Base-by-base conservation (phyloP, 495 filamentous ascomycete genomes). In the Cercophora samala region DNA sequence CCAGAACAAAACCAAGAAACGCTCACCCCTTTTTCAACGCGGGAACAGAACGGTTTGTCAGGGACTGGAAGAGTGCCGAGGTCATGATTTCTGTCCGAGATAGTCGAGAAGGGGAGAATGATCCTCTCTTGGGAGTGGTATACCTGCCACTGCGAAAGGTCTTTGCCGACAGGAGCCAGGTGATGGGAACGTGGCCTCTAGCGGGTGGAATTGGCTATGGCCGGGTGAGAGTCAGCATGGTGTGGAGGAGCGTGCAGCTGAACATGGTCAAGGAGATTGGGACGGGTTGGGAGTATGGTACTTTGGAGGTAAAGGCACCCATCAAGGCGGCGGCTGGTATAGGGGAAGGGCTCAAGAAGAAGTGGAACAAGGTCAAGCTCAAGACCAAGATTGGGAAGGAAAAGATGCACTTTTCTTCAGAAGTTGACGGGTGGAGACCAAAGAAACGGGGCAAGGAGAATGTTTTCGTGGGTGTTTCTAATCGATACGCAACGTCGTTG, bases 21-120 rank as follows among this genome's bases (percentile, higher is more conserved):
- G 82, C 86, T 1, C 90, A 89, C 65, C 90, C 90, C 0, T 92
- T 91, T 74, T 91, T 91, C 82, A 92, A 91, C 68, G 90, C 90
- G 1, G 87, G 87, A n/a, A 89, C 85, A 0, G 90, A 92, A 69
- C 81, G 87, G 3, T 88, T 91, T 55, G 80, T 91, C 51, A 79
- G 85, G n/a, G 86, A 92, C 73, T 91, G 86, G 83, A 78, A 76
- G 17, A 83, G 77, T n/a, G 80, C 86, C 21, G 88, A 90, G 69
- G 76, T 91, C 54, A 85, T 90, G 59, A 66, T 92, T 9, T 78
- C 81, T 15, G 88, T 91, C n/a, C 78, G 88, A 1, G 89, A 92
- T 68, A 79, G 82, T 5, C 78, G 88, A 2, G 82, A 89, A 53
- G 79, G 88, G 26, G 89, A 91, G 70, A 82, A 86, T 52, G 85